These are phyloP conservation scores for Silene conica DNA, from an alignment of 148 eudicot genomes.

Conservation along the genomic window DNA sequence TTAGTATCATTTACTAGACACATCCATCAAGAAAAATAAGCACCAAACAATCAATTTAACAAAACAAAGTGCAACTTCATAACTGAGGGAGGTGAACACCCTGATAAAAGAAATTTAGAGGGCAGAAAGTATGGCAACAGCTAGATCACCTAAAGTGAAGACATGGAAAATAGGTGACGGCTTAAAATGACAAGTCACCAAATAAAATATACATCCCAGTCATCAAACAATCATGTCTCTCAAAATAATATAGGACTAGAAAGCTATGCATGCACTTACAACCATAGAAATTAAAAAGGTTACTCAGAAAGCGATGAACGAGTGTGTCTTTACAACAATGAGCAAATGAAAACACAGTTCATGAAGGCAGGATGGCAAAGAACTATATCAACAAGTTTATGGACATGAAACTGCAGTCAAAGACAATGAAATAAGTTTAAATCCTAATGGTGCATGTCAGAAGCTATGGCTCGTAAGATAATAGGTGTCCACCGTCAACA, in stretches of 20 bases:
- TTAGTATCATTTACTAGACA: neutral
- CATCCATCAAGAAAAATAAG: neutral
- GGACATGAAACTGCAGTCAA: neutral
- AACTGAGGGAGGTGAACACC: too few species aligned
- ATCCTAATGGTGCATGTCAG: neutral
- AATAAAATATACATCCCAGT: neutral
- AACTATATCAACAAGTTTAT: neutral
- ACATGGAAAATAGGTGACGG: too few species aligned
- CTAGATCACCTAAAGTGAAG: too few species aligned
- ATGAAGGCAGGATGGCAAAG: too few species aligned
- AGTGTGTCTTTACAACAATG: neutral
- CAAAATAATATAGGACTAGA: neutral
- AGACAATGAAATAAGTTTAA: neutral
- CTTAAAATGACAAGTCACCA: neutral
- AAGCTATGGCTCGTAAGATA: neutral
- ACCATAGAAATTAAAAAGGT: neutral
- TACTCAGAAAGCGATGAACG: neutral
- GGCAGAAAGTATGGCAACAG: too few species aligned
- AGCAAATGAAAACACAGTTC: too few species aligned
- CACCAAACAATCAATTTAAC: neutral
- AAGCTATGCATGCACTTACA: neutral
- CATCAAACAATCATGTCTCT: neutral
- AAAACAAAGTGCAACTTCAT: neutral
- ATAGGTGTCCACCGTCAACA: too few species aligned
- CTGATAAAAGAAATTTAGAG: too few species aligned